Evolutionary conservation across 257 asterid genomes (phyloP).

Genomic region (Solanum pennellii): DNA sequence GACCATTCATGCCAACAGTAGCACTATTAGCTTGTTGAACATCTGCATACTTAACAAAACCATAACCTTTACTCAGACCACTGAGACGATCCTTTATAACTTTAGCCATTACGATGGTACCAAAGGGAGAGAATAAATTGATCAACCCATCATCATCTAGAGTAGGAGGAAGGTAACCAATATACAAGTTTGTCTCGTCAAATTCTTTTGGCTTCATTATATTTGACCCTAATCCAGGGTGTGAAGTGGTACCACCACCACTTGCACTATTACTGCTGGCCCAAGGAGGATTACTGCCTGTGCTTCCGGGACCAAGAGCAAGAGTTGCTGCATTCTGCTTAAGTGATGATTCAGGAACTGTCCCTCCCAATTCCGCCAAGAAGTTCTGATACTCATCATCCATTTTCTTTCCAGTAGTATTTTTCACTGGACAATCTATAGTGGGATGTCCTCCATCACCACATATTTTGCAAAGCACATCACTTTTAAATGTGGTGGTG

Average conservation of each 20-base stretch:
- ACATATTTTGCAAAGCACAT: constrained; percentile 80
- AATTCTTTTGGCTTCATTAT: constrained; percentile 67
- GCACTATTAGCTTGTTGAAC: constrained; percentile 85
- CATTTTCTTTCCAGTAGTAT: constrained; percentile 95
- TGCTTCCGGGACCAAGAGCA: constrained; percentile 64
- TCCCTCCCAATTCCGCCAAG: constrained; percentile 91
- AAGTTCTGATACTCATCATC: constrained; percentile 95
- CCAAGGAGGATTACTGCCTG: constrained; percentile 83
- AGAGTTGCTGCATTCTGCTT: constrained; percentile 53
- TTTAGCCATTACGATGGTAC: constrained; percentile 96
- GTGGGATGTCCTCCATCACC: constrained; percentile 98
- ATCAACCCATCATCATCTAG: constrained; percentile 85
- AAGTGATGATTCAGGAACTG: constrained; percentile 54
- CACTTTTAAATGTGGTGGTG: constrained; percentile 71
- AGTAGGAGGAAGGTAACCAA: constrained; percentile 88
- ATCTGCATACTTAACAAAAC: constrained; percentile 87
- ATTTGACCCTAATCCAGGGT: constrained; percentile 45
- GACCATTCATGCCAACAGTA: constrained; percentile 82
- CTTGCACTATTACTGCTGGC: constrained; percentile 32
- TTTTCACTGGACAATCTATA: constrained; percentile 83
- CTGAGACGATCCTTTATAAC: constrained; percentile 80
- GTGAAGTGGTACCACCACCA: constrained; percentile 24
- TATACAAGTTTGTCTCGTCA: constrained; percentile 82
- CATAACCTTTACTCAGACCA: constrained; percentile 86
- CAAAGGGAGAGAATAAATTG: constrained; percentile 68